Conservation (phyloP, 768 basidiomycete species). For the Tylopilus vinaceipallidus region DNA sequence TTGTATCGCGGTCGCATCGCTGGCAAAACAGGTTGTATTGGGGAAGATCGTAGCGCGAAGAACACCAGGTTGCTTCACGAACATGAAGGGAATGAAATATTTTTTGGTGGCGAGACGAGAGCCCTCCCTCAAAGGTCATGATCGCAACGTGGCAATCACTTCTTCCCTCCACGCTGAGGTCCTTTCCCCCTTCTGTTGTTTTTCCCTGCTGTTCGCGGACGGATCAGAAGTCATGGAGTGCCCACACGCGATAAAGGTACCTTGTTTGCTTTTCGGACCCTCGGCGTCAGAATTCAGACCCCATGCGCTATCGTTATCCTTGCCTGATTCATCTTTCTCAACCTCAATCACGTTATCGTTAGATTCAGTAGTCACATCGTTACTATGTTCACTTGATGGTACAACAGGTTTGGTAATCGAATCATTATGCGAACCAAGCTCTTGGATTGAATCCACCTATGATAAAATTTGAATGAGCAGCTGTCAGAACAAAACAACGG, state of each 20-base stretch:
- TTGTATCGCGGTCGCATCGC: conserved; percentile 10
- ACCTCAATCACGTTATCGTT: conserved; percentile 20
- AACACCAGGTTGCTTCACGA: conserved; percentile 22
- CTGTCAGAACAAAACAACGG: conserved; percentile 25
- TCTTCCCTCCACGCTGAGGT: neutral
- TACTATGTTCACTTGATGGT: conserved; percentile 25
- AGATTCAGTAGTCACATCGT: conserved; percentile 23
- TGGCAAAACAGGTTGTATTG: conserved; percentile 8
- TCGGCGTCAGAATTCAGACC: conserved; percentile 24
- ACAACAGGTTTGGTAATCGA: conserved; percentile 26
- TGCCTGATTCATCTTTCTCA: conserved; percentile 28
- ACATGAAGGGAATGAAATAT: neutral
- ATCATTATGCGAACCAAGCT: conserved; percentile 12
- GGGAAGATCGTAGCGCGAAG: neutral
- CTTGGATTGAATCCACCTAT: conserved; percentile 13
- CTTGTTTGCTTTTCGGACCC: conserved; percentile 2
- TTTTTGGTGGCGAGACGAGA: conserved; percentile 4
- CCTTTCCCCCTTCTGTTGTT: neutral
- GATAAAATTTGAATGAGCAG: conserved; percentile 25
- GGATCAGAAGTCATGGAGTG: conserved; percentile 5
- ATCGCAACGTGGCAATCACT: conserved; percentile 1
- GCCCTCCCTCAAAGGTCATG: conserved; percentile 1
- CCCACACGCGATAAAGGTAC: conserved; percentile 11
- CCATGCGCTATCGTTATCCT: conserved; percentile 21
- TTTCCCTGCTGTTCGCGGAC: conserved; percentile 4